Conservation (phyloP, 805 yeast genomes). For the Kazachstania bromeliacearum region DNA sequence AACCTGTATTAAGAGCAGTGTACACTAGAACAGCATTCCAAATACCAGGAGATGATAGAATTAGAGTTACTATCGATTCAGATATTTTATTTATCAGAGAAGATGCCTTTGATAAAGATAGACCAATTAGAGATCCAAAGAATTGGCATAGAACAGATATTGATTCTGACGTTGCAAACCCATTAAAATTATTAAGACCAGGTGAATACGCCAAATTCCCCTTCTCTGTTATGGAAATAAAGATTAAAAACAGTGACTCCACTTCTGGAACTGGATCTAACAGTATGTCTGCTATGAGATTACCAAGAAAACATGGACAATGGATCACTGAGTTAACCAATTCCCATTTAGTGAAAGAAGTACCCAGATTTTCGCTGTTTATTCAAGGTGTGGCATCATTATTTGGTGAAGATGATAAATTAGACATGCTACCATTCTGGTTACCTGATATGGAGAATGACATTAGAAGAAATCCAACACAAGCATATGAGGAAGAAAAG, state of each 20-base stretch:
- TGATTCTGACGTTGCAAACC: conserved; percentile 64
- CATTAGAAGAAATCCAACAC: conserved; percentile 68
- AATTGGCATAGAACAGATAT: conserved; percentile 91
- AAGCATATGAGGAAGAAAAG: conserved; percentile 61
- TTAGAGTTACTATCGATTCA: conserved; percentile 83
- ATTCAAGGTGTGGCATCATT: conserved; percentile 87
- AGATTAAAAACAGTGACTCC: conserved; percentile 39
- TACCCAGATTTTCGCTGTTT: conserved; percentile 87
- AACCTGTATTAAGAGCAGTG: conserved; percentile 79
- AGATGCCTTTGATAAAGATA: conserved; percentile 71
- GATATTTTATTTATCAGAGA: conserved; percentile 83
- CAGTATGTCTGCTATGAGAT: conserved; percentile 18
- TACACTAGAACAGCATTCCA: conserved; percentile 94
- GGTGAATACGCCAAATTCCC: conserved; percentile 85
- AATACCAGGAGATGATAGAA: conserved; percentile 93
- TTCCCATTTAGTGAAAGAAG: conserved; percentile 81
- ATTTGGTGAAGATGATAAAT: conserved; percentile 72
- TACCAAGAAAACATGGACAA: conserved; percentile 42
- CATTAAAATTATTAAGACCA: conserved; percentile 64
- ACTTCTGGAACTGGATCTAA: conserved; percentile 28
- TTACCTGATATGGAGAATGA: conserved; percentile 78
- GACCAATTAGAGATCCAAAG: conserved; percentile 83
- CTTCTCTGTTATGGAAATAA: conserved; percentile 79
- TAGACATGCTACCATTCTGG: conserved; percentile 92
- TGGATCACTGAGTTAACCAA: conserved; percentile 87